Evolutionary conservation across 2,329 filamentous ascomycete species (phyloP), one percentile per base, ranked within the genome.

Genomic region (Xylariaceae sp.): DNA sequence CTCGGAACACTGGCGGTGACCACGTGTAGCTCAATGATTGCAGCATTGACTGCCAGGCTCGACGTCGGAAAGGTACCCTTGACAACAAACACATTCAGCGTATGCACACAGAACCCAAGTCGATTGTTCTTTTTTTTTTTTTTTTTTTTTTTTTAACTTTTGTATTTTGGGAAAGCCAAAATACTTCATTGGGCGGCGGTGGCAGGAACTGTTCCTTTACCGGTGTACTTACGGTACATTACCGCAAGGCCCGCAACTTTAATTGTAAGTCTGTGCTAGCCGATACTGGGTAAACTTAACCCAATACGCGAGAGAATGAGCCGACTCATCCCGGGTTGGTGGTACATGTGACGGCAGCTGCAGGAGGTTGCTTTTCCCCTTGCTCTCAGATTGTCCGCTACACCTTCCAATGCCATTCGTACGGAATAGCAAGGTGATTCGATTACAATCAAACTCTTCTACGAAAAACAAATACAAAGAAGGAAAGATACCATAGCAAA

Each of bases 11-110:
- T 47, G 49, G 51, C 51, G 49, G 39, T 52, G 54, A 58, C 59
- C 60, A 62, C 60, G 60, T 62, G 60, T 60, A 59, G 51, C 41
- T 39, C 47, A 32, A 30, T 62, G 60, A 60, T 57, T 62, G 60
- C 54, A 54, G 57, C 55, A 56, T 45, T 48, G 52, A 53, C 51
- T 48, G n/a, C 47, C 47, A 30, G 35, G 43, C 12, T 19, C 41
- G 32, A 47, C 37, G 44, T 32, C 48, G 35, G n/a, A 4, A 37
- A 37, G 8, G 4, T 11, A 37, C 8, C 41, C 7, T 50, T 39
- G 37, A 49, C 50, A 51, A 42, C 46, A 44, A 19, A 58, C 45
- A 41, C 51, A 50, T 29, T 37, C 5, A 19, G n/a, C 19, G 29
- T 45, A 45, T 32, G 43, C 29, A 47, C 46, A 54, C 48, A 40